Evolutionary conservation across 306 rosid species (phyloP).

Genomic region (Prunus mongolica): DNA sequence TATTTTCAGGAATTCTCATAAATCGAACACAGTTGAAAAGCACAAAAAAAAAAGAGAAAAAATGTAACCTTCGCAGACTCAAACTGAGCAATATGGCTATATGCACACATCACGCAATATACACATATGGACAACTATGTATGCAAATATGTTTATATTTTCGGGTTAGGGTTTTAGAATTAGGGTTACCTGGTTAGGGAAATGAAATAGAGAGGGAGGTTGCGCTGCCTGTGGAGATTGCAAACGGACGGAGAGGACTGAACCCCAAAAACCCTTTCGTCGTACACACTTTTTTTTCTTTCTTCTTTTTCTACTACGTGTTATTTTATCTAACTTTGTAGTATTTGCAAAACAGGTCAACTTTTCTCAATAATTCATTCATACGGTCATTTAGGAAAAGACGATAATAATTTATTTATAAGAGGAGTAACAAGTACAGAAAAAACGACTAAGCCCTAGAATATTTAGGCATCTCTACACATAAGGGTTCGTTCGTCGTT

Average conservation of each 20-base stretch:
- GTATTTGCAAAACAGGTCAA: not conserved
- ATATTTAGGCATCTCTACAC: too few relatives aligned
- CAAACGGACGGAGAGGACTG: not conserved
- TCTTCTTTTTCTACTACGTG: not conserved
- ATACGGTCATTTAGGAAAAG: too few relatives aligned
- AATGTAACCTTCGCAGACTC: not conserved
- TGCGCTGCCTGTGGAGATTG: not conserved
- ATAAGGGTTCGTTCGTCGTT: too few relatives aligned
- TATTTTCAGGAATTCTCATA: not conserved
- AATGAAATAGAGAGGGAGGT: not conserved
- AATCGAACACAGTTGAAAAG: not conserved
- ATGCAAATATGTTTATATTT: not conserved
- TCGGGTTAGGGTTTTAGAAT: not conserved
- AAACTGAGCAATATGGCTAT: not conserved
- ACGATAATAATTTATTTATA: too few relatives aligned
- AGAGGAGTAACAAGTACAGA: too few relatives aligned
- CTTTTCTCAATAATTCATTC: not conserved
- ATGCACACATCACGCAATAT: not conserved
- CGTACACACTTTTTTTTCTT: not conserved
- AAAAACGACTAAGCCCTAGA: too few relatives aligned
- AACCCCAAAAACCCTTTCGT: constrained; percentile 1
- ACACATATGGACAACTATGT: not conserved
- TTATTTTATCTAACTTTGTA: not conserved
- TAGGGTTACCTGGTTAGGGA: not conserved
- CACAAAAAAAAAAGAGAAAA: not conserved